Base-by-base conservation (phyloP, 108 stramenopile genomes). In the Cylindrotheca closterium region DNA sequence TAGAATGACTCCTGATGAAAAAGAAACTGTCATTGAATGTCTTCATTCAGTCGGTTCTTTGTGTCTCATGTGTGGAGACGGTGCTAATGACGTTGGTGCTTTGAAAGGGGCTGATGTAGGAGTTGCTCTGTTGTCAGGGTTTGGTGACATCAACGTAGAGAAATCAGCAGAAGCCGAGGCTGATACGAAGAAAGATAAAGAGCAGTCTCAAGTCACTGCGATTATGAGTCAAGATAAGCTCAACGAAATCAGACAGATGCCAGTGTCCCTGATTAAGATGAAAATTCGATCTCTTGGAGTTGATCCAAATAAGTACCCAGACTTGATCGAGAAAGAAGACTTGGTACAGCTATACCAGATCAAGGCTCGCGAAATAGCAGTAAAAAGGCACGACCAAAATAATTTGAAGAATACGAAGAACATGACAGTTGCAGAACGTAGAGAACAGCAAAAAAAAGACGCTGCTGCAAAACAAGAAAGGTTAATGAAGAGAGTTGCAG, bases 51-150 rank as follows among this genome's bases (percentile, higher is more conserved):
- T 88, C 8, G 94, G 89, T 23, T 71, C 69, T 47, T 75, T 87
- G 21, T 93, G 94, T 67, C 63, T 98, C 23, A 98, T 98, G 97
- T 98, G 97, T 59, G 97, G 97, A 42, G 96, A 97, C 63, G 96
- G 96, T 37, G 96, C 95, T n/a, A 97, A 97, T 66, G 96, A 96
- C 71, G 97, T 95, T 47, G 79, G 83, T 53, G 94, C 92, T 26
- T 80, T 97, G 53, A 96, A 96, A 65, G 87, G 90, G 71, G 95
- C 95, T 23, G 91, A 95, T 62, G 94, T 96, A 17, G 97, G 97
- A 24, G 96, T 97, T 12, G 97, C 96, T n/a, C 68, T 94, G 18
- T 75, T 94, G 19, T 82, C 93, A 31, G 96, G 97, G 18, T 98
- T 96, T 71, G 97, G 96, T 46, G 96, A 97, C 66, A 67, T 96